These are phyloP conservation scores for Cinnamomum micranthum DNA, from an alignment of 164 flowering plant species.

Conservation along the genomic window DNA sequence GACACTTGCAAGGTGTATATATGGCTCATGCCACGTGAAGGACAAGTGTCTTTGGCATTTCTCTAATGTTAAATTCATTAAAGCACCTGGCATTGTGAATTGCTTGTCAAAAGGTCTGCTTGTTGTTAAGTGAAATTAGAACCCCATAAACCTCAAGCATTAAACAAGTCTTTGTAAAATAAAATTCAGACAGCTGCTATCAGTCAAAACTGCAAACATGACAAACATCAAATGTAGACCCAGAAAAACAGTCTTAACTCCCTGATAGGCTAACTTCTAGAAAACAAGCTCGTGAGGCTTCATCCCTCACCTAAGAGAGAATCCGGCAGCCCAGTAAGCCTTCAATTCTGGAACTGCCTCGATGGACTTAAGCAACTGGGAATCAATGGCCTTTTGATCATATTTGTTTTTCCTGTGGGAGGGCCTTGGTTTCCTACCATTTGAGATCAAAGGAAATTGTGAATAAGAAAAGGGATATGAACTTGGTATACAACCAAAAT, in stretches of 20 bases:
- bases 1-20: no score
- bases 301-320: conserved; percentile 58
- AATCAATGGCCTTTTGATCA: conserved; percentile 62
- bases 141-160: no score
- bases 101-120: no score
- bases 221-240: not conserved
- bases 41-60: no score
- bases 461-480: not conserved
- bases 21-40: no score
- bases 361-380: conserved; percentile 41
- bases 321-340: conserved; percentile 59
- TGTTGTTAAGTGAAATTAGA: no score
- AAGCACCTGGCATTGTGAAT: no score
- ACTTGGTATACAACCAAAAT: not conserved
- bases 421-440: conserved; percentile 49
- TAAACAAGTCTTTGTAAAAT: not conserved
- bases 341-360: conserved; percentile 64
- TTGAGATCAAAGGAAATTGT: not conserved
- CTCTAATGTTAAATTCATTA: no score
- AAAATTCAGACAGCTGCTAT: not conserved
- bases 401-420: conserved; percentile 65
- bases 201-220: not conserved
- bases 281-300: conserved; percentile 81
- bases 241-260: not conserved
- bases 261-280: conserved; percentile 17